Base-by-base conservation (phyloP, 2,329 filamentous ascomycete species). In the Aspergillus vadensis region DNA sequence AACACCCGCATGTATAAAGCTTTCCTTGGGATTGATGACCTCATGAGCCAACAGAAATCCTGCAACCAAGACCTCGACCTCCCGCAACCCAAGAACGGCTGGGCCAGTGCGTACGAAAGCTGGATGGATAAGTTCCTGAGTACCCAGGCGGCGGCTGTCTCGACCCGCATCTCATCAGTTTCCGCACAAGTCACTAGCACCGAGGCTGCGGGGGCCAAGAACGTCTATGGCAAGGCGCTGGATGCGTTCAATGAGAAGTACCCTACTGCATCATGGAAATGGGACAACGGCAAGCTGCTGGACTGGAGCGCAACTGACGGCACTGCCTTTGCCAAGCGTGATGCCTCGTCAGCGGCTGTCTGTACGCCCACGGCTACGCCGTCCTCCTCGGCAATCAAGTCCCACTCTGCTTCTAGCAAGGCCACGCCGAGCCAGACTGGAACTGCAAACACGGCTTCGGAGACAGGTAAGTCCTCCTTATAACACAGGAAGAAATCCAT, bases 1-100 rank as follows among this genome's bases (percentile, higher is more conserved):
- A 55, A 55, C 39, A 55, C 41, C 39, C 53, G 53, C n/a, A 44
- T 55, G n/a, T 55, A 36, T n/a, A 44, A 55, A 17, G 53, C 39
- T 15, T 55, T 55, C 17, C 25, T 55, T 3, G 53, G 53, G 1
- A 55, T 55, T 7, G 53, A 55, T 17, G 14, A 36, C 6, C 53
- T 55, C 23, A 21, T 30, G 25, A 36, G 12, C 8, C n/a, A 25
- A 30, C 25, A 50, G 10, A 44, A 27, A 8, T 8, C 19, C 10
- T 50, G 47, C 25, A 32, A 32, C 6, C 25, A n/a, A 30, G 25
- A 27, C 25, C 25, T 27, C 7, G 25, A 44, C n/a, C 39, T 39
- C 32, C 51, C 53, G 5, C 12, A 30, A 14, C 53, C 53, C n/a
- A 21, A 44, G 15, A 21, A 30, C 4, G 53, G 53, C 9, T 55